phyloP scores from a whole-genome alignment of 208 protist genomes.

The Herpetomonas samuelpessoai region DNA sequence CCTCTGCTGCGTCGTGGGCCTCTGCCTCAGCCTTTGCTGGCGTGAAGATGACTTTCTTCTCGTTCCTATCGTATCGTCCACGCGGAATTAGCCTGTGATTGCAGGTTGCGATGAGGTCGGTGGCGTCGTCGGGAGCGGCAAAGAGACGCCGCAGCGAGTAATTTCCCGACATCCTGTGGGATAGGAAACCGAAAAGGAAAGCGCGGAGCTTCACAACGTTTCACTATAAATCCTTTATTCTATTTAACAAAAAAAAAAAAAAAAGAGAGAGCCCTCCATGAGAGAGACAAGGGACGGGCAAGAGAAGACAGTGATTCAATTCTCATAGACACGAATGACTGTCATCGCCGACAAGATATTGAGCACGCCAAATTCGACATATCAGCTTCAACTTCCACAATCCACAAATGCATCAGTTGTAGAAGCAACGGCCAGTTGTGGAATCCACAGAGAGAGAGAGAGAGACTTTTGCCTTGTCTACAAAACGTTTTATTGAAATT shows the following conservation, averaged over 20 bases:
- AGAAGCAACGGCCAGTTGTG: too few species aligned
- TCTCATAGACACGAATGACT: slow-evolving; percentile 3
- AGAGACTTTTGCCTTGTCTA: too few species aligned
- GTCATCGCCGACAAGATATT: too few species aligned
- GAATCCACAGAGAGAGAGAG: too few species aligned
- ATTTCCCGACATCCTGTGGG: too few species aligned
- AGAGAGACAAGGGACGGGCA: not conserved
- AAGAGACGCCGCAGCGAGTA: slow-evolving; percentile 64
- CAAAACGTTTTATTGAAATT: too few species aligned
- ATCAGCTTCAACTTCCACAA: too few species aligned
- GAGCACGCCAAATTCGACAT: too few species aligned
- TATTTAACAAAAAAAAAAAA: not conserved
- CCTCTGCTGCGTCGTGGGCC: not conserved
- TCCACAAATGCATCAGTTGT: too few species aligned
- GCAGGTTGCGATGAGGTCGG: slow-evolving; percentile 47
- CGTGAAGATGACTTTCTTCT: slow-evolving; percentile 2
- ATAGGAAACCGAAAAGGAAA: too few species aligned
- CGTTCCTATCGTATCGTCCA: not conserved
- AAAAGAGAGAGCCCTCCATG: not conserved
- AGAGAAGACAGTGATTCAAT: slow-evolving; percentile 1
- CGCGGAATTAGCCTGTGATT: slow-evolving; percentile 14
- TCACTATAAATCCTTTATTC: not conserved
- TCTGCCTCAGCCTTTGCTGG: not conserved
- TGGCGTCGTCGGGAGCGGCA: slow-evolving; percentile 44
- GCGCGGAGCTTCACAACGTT: too few species aligned